Base-by-base conservation (phyloP, 768 basidiomycete species). In the Russula abietina region DNA sequence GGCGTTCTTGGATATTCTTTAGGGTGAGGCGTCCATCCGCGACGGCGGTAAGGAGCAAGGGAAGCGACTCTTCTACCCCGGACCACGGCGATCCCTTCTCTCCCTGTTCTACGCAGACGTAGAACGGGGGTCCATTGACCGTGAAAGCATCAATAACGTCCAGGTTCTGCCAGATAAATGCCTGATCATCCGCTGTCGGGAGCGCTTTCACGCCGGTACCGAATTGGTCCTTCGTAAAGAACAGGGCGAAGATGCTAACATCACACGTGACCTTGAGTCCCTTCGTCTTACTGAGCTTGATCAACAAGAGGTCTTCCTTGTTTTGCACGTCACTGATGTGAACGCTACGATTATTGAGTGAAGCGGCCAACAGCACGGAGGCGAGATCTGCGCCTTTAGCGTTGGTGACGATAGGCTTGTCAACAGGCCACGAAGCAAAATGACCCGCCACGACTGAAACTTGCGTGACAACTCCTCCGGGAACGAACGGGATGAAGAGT, bases 251-350 rank as follows among this genome's bases (percentile, higher is more conserved):
- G 55, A 98, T 81, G 16, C 94, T 87, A 36, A 97, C 92, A 69
- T 99, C 97, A 73, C 96, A 98, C 3, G 96, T 98, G 55, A 98
- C 96, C 70, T 91, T 89, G 69, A 98, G 83, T 14, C 89, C 80
- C 77, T 93, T 95, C 46, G 88, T 87, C 77, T 99, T 99, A 81
- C 93, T 94, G 43, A 99, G 80, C 2, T 89, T 87, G 71, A 99
- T 98, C 61, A 99, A 77, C 33, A 89, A 79, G 53, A 99, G 78
- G 70, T 98, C 97, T 59, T 95, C 93, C 67, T 83, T 81, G 65
- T 81, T 88, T 65, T 86, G 86, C 36, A 98, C 91, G 69, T 95
- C 90, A 10, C 91, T 91, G 67, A 98, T 82, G 73, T 99, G 97
- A 11, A 98, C 83, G 67, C 83, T 86, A 64, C 93, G 86, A 70